These are phyloP conservation scores for Excoecaria agallocha DNA, from an alignment of 345 rosid species.

Conservation along the genomic window DNA sequence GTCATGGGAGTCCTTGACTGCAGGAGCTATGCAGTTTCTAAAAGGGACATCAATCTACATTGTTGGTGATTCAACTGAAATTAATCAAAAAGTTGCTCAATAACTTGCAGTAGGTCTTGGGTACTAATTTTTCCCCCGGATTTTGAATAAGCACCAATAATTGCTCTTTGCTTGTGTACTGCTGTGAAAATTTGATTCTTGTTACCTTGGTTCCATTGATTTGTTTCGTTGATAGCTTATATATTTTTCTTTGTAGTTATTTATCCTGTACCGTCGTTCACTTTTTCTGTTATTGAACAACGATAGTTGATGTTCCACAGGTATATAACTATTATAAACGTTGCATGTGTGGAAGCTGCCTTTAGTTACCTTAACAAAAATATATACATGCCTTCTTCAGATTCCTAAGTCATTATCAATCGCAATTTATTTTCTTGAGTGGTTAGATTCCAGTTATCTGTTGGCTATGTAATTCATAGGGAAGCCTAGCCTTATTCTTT, in stretches of 20 bases:
- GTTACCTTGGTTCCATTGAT: background rate
- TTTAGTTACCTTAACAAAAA: background rate
- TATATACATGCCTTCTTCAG: background rate
- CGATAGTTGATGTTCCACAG: background rate
- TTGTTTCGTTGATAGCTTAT: background rate
- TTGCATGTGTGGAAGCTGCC: background rate
- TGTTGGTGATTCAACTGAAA: constrained; percentile 70
- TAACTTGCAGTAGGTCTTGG: constrained; percentile 84
- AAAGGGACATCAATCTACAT: constrained; percentile 77
- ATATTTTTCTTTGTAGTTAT: background rate
- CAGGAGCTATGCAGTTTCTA: constrained; percentile 70
- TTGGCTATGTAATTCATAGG: no score
- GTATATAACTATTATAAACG: background rate
- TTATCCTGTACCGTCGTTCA: background rate
- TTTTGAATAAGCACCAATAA: background rate
- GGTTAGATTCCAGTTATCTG: background rate
- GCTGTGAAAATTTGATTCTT: background rate
- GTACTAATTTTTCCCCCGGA: constrained; percentile 32
- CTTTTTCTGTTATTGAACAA: background rate
- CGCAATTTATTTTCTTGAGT: background rate
- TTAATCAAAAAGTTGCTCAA: constrained; percentile 70
- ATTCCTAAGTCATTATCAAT: background rate
- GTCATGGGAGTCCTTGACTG: constrained; percentile 84
- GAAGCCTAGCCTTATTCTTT: background rate
- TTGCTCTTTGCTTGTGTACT: background rate